phyloP scores from a whole-genome alignment of 441 rosid species.

The Adansonia madagascariensis region DNA sequence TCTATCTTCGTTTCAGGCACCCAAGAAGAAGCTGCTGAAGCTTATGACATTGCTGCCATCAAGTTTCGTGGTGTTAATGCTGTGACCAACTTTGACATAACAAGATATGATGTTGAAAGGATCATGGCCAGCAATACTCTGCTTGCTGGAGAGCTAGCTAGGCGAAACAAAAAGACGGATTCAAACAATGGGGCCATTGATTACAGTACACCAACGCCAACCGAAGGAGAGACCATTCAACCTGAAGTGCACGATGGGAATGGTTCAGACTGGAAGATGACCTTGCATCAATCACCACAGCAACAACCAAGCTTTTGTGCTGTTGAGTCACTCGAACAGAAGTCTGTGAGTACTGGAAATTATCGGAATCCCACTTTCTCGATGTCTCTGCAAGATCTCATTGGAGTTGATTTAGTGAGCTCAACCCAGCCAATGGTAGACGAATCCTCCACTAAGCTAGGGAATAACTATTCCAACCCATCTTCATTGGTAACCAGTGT shows the following conservation, averaged over 20 bases:
- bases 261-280: conserved; percentile 52
- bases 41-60: conserved; percentile 90
- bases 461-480: conserved; percentile 42
- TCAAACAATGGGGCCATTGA: conserved; percentile 33
- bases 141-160: conserved; percentile 63
- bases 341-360: conserved; percentile 29
- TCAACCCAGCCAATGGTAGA: conserved; percentile 40
- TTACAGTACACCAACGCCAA: conserved; percentile 23
- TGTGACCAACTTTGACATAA: conserved; percentile 87
- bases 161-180: conserved; percentile 50
- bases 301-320: conserved; percentile 33
- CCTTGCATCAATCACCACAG: conserved; percentile 37
- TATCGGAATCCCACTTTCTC: conserved; percentile 42
- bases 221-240: conserved; percentile 34
- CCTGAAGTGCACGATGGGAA: conserved; percentile 26
- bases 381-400: conserved; percentile 44
- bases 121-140: conserved; percentile 68
- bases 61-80: conserved; percentile 93
- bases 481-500: conserved; percentile 64
- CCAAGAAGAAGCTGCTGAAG: conserved; percentile 98
- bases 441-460: conserved; percentile 41
- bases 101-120: conserved; percentile 65
- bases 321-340: conserved; percentile 42
- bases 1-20: conserved; percentile 53
- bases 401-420: conserved; percentile 49